Conservation (phyloP, 495 filamentous ascomycete species). For the Penicillium samsonianum region DNA sequence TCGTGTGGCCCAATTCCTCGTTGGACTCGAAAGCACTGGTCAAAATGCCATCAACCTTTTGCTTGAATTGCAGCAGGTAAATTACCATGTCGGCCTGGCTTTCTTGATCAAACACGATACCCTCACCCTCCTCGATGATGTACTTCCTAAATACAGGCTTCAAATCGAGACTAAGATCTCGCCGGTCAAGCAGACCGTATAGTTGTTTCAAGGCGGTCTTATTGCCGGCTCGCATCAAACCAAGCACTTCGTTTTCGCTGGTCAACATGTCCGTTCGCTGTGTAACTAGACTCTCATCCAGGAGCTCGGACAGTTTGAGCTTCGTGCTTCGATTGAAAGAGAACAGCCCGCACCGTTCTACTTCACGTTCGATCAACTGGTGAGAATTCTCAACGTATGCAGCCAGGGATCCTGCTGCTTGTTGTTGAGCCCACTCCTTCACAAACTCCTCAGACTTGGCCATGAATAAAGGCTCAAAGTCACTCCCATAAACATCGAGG, state of each 20-base stretch:
- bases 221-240: slow-evolving; percentile 66
- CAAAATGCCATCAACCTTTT: slow-evolving; percentile 72
- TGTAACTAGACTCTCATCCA: slow-evolving; percentile 67
- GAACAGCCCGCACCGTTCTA: slow-evolving; percentile 71
- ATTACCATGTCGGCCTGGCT: slow-evolving; percentile 85
- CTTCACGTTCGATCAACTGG: slow-evolving; percentile 67
- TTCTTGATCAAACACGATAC: slow-evolving; percentile 76
- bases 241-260: slow-evolving; percentile 60
- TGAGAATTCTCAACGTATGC: slow-evolving; percentile 69
- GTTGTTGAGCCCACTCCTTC: slow-evolving; percentile 61
- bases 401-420: slow-evolving; percentile 60
- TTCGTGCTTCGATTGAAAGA: slow-evolving; percentile 81
- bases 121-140: slow-evolving; percentile 72
- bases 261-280: slow-evolving; percentile 63
- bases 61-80: slow-evolving; percentile 78
- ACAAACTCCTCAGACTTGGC: slow-evolving; percentile 65
- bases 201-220: slow-evolving; percentile 69
- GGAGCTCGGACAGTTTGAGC: slow-evolving; percentile 65
- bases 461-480: slow-evolving; percentile 79
- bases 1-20: slow-evolving; percentile 67
- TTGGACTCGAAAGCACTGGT: slow-evolving; percentile 71
- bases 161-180: slow-evolving; percentile 63
- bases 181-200: slow-evolving; percentile 70
- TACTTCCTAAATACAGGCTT: slow-evolving; percentile 73
- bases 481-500: slow-evolving; percentile 71